Base-by-base conservation (phyloP, 768 basidiomycete species). In the Cystobasidium tubakii region DNA sequence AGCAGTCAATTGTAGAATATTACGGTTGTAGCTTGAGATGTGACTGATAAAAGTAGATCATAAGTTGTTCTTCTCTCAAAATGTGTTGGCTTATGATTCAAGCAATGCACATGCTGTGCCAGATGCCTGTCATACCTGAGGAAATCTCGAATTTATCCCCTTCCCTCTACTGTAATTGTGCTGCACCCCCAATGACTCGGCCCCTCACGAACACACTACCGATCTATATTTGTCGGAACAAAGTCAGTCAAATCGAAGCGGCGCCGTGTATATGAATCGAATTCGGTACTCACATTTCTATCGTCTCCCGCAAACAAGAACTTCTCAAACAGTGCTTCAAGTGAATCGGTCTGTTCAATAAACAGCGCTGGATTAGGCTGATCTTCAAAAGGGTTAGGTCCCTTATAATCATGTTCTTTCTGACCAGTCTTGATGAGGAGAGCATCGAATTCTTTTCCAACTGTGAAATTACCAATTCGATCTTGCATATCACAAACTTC, bases 371-470 rank as follows among this genome's bases (percentile, higher is more conserved):
- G 79, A 46, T 76, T 77, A 46, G 39, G 57, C n/a, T 62, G 66
- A n/a, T 62, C 75, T 12, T 65, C 73, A 39, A 73, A 50, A 39
- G n/a, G 4, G 53, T 46, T 44, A 13, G 10, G 31, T 31, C 27
- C 62, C 55, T 73, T 7, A 79, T 73, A 29, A 78, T 23, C 36
- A 33, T 63, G 73, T 46, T 25, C 43, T n/a, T 71, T 44, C 84
- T 77, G 77, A 4, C 78, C 82, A 9, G 90, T 83, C 78, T 83
- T 86, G 27, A 95, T 87, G 1, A 91, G 76, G 9, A 97, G 82
- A 0, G 95, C 95, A 79, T 98, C 95, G 79, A 97, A 97, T 75
- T 87, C 88, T 82, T 92, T 95, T 1, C 91, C 92, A 1, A 84
- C 83, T 17, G 83, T 83, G 75, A 98, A 90, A 21, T 88, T 89